Conservation (phyloP, 2,329 filamentous ascomycete genomes). For the Paramyrothecium roridum region DNA sequence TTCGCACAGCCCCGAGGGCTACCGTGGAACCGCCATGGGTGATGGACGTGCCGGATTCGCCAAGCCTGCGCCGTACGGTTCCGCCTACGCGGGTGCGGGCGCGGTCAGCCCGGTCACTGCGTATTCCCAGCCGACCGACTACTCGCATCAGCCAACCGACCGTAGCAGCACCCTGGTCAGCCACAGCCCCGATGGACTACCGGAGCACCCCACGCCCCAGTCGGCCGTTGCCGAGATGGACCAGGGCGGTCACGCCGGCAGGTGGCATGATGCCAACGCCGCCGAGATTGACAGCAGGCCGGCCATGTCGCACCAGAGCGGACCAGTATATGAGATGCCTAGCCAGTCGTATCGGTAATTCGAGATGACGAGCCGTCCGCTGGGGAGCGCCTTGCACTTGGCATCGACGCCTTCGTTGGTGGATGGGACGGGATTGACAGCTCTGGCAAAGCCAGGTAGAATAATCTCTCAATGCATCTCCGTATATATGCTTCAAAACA, state of each 20-base stretch:
- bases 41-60: constrained; percentile 36
- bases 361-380: background rate
- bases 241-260: constrained; percentile 18
- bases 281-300: constrained; percentile 35
- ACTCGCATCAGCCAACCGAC: constrained; percentile 5
- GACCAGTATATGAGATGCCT: constrained; percentile 41
- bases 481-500: background rate
- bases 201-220: constrained; percentile 18
- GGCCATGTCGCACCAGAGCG: constrained; percentile 27
- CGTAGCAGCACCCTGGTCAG: constrained; percentile 11
- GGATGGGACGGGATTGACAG: background rate
- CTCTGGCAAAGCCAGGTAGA: background rate
- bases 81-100: constrained; percentile 19
- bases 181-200: constrained; percentile 12
- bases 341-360: constrained; percentile 32
- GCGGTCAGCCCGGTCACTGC: constrained; percentile 16
- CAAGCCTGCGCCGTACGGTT: constrained; percentile 31
- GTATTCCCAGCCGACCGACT: constrained; percentile 18
- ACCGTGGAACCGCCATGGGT: constrained; percentile 35
- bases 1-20: constrained; percentile 26
- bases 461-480: background rate
- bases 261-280: constrained; percentile 31
- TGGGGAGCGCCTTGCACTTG: background rate
- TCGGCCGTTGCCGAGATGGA: constrained; percentile 31
- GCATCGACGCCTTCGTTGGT: background rate